Conservation (phyloP, 176 grass and related monocot species). For the Elymus sibiricus region DNA sequence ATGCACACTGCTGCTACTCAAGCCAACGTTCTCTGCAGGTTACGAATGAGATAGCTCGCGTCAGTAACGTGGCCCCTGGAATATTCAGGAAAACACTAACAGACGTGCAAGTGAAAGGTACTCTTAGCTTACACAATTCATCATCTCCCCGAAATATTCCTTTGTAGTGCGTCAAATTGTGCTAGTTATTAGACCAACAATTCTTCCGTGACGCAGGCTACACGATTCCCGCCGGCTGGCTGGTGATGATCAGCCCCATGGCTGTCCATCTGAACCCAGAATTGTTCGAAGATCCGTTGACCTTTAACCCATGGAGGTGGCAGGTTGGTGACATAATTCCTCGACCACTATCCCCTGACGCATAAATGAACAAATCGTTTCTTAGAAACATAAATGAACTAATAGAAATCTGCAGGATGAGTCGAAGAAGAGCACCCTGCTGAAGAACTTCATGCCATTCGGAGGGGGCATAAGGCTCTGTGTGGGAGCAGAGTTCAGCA, state of each 20-base stretch:
- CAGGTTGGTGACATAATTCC: neutral
- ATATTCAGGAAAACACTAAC: constrained; percentile 16
- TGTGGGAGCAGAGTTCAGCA: constrained; percentile 19
- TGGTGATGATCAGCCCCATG: constrained; percentile 14
- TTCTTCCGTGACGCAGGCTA: neutral
- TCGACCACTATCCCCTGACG: neutral
- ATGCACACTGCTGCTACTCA: neutral
- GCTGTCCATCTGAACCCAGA: constrained; percentile 17
- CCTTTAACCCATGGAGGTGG: constrained; percentile 26
- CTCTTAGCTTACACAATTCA: neutral
- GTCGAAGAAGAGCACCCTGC: neutral
- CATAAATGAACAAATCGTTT: neutral
- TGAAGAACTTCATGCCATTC: constrained; percentile 28
- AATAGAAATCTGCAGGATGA: neutral
- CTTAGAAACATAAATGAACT: neutral
- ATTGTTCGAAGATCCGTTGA: neutral
- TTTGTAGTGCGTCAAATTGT: neutral
- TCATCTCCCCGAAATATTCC: neutral
- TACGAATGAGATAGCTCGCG: constrained; percentile 1
- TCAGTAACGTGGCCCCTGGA: constrained; percentile 11
- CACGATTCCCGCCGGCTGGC: constrained; percentile 12
- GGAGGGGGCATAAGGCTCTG: constrained; percentile 24
- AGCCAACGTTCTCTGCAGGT: neutral
- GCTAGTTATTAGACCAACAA: neutral
- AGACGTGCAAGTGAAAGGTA: constrained; percentile 17